phyloP scores from a whole-genome alignment of 169 alveolate genomes.

The Plasmodium vinckei region DNA sequence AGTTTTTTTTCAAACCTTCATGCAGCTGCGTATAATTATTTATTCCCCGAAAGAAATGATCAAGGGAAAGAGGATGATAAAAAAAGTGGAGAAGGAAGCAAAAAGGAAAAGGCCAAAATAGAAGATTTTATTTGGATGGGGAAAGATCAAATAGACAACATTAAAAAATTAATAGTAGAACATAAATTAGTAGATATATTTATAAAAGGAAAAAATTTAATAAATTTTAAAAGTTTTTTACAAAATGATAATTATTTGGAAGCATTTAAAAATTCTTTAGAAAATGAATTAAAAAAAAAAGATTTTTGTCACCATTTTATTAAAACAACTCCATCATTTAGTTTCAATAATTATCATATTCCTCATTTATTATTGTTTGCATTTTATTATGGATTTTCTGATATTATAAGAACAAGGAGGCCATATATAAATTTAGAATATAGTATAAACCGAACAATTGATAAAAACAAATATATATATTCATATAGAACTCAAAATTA shows the following conservation, averaged over 20 bases:
- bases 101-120: background rate
- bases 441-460: conserved; percentile 32
- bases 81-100: background rate
- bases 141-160: conserved; percentile 48
- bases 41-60: conserved; percentile 18
- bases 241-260: conserved; percentile 39
- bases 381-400: conserved; percentile 67
- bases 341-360: conserved; percentile 35
- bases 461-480: conserved; percentile 23
- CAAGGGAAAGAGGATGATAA: background rate
- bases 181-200: conserved; percentile 41
- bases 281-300: conserved; percentile 41
- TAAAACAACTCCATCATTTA: conserved; percentile 54
- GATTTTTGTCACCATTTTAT: conserved; percentile 55
- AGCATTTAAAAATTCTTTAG: conserved; percentile 44
- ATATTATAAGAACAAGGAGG: conserved; percentile 56
- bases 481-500: conserved; percentile 32
- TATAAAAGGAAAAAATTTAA: conserved; percentile 54
- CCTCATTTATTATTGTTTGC: conserved; percentile 62
- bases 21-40: conserved; percentile 32
- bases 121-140: conserved; percentile 62
- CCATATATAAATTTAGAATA: conserved; percentile 47
- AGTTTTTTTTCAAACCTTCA: conserved; percentile 2
- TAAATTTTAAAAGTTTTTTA: conserved; percentile 32
- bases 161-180: conserved; percentile 41